Base-by-base conservation (phyloP, 1,284 basidiomycete genomes). In the Pseudozyma sp. region DNA sequence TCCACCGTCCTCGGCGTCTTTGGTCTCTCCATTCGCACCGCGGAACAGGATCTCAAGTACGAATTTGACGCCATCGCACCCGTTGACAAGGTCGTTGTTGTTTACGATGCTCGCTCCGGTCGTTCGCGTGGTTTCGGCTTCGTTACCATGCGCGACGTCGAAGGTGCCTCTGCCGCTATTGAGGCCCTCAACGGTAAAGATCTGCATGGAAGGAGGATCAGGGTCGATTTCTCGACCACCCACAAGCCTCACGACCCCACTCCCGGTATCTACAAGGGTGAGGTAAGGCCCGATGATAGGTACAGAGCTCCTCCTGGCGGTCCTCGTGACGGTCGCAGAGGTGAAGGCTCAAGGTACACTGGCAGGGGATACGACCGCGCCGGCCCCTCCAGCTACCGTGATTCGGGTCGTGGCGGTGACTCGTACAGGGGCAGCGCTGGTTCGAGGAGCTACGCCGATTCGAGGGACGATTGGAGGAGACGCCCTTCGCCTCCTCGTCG, bases 41-140 rank as follows among this genome's bases (percentile, higher is more conserved):
- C 91, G 64, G 97, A 99, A 85, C 90, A 92, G 47, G 96, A 98
- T 85, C 88, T 99, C 52, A 93, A 97, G 80, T 92, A 96, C 74
- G 95, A 97, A 86, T 99, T 99, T 81, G 89, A 88, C 78, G 89
- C 93, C 49, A 93, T 91, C 78, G 95, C 95, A 21, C 89, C 91
- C 34, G 95, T 98, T 55, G 93, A 96, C 82, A 98, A 98, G 86
- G 83, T 81, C 40, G 93, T 92, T 55, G 95, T 99, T 77, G 97
- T 99, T n/a, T 98, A 98, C 85, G 96, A 99, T 86, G 95, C 97
- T 86, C 88, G 95, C 93, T 93, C 94, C 51, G 94, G 95, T 83
- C 92, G 97, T 64, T 98, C 95, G 59, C 92, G 96, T 76, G 97
- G 95, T 84, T 99, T 99, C 79, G 96, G 95, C 43, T 99, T 99